A percentile compares a stretch with the other conserved stretches of the same genome.
Evolutionary conservation across 1,284 basidiomycete genomes (phyloP).

Genomic region (Boletus semigastroideus): DNA sequence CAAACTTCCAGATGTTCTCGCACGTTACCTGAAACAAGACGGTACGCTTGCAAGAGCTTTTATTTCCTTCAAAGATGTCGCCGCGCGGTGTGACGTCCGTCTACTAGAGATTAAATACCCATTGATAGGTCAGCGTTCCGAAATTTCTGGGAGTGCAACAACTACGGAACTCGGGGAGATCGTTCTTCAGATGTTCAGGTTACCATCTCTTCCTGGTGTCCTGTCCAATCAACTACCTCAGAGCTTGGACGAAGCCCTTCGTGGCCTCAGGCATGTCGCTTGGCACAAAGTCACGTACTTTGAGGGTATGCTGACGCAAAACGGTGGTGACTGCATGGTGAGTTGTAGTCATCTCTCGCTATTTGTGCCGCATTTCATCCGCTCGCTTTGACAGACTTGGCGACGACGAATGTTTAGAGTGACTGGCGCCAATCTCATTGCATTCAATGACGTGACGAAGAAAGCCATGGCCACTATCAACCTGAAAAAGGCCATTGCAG

Average conservation of each 20-base stretch:
- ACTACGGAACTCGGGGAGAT: conserved; percentile 76
- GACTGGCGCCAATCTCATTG: conserved; percentile 84
- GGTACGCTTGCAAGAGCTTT: conserved; percentile 80
- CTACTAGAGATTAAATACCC: conserved; percentile 84
- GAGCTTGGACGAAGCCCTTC: conserved; percentile 88
- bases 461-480: conserved; percentile 90
- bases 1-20: conserved; percentile 65
- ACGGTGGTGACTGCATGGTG: conserved; percentile 92
- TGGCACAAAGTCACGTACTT: conserved; percentile 94
- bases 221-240: conserved; percentile 78
- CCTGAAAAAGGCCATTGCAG: conserved; percentile 75
- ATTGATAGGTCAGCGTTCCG: conserved; percentile 73
- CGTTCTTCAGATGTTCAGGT: conserved; percentile 83
- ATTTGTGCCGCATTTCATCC: conserved; percentile 1
- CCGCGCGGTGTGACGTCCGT: conserved; percentile 75
- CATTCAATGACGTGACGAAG: conserved; percentile 94
- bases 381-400: conserved; percentile 62
- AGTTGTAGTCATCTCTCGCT: conserved; percentile 28
- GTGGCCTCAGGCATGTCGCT: conserved; percentile 83
- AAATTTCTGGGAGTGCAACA: conserved; percentile 53
- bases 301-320: conserved; percentile 92
- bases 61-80: conserved; percentile 84
- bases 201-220: conserved; percentile 87
- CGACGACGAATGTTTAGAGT: conserved; percentile 85
- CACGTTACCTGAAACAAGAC: conserved; percentile 79